A percentile compares a stretch with the other conserved stretches of the same genome.
phyloP scores from a whole-genome alignment of 805 yeast species.

The Starmerella ratchasimensis region DNA sequence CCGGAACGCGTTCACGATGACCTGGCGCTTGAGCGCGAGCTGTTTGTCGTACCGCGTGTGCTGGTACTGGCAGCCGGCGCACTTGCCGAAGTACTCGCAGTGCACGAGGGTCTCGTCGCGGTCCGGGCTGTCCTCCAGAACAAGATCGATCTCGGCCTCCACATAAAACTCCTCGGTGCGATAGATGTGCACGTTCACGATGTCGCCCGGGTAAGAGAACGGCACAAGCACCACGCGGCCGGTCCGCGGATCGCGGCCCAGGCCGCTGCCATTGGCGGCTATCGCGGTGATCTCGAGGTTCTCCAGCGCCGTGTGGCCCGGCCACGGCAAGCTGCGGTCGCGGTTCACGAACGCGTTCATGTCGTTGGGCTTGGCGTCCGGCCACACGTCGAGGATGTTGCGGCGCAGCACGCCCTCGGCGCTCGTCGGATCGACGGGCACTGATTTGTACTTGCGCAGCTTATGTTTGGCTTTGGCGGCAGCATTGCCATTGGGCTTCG shows the following conservation, averaged over 20 bases:
- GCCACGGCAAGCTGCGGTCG: constrained; percentile 28
- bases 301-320: constrained; percentile 45
- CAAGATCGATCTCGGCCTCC: constrained; percentile 56
- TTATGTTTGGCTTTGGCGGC: constrained; percentile 4
- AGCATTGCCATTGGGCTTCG: constrained; percentile 5
- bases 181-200: constrained; percentile 53
- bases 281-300: constrained; percentile 43
- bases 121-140: constrained; percentile 33
- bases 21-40: constrained; percentile 53
- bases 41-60: constrained; percentile 61
- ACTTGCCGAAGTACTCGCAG: constrained; percentile 78
- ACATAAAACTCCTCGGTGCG: constrained; percentile 63
- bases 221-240: constrained; percentile 74
- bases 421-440: constrained; percentile 59
- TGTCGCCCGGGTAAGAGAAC: constrained; percentile 78
- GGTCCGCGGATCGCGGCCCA: constrained; percentile 41
- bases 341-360: constrained; percentile 46
- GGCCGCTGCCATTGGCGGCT: constrained; percentile 77
- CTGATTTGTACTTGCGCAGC: constrained; percentile 39
- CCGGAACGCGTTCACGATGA: constrained; percentile 69
- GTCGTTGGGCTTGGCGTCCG: constrained; percentile 40
- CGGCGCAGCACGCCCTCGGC: constrained; percentile 65
- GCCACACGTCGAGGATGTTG: constrained; percentile 46
- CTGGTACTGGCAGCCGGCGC: constrained; percentile 94
- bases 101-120: constrained; percentile 47